phyloP scores from a whole-genome alignment of 2,329 filamentous ascomycete species.

The Dendrostoma leiphaemia region DNA sequence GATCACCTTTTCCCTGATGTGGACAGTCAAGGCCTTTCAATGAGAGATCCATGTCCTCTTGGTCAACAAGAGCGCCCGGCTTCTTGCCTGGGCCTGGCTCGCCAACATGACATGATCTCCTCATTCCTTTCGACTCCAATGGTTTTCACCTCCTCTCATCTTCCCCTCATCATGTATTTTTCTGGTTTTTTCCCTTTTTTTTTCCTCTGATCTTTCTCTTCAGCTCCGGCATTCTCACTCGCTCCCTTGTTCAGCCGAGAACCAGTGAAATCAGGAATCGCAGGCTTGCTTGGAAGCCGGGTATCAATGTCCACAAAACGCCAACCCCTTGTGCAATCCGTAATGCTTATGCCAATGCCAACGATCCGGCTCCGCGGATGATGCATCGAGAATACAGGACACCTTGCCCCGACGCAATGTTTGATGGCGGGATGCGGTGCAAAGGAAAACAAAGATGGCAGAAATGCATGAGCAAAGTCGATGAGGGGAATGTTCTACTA shows the following conservation, averaged over 20 bases:
- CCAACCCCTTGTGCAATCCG: conserved; percentile 9
- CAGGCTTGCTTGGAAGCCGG: conserved; percentile 9
- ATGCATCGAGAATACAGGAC: neutral
- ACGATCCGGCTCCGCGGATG: neutral
- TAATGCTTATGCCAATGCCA: conserved; percentile 2
- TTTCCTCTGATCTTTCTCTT: neutral
- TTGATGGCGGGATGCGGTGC: neutral
- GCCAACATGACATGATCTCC: neutral
- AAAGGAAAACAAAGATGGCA: conserved; percentile 4
- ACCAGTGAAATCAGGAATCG: conserved; percentile 10
- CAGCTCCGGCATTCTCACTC: neutral
- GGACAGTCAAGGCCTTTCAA: too few relatives aligned
- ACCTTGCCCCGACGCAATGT: neutral
- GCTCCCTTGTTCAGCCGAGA: neutral
- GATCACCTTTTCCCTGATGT: too few relatives aligned
- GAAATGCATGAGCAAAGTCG: conserved; percentile 2
- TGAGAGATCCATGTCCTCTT: neutral
- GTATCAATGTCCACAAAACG: conserved; percentile 17
- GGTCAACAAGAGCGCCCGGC: neutral
- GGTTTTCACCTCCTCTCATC: neutral
- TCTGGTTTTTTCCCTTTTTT: neutral
- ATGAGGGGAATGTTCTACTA: conserved; percentile 11
- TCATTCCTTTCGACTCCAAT: neutral
- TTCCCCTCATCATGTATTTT: neutral
- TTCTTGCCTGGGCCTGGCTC: neutral